Evolutionary conservation across 768 basidiomycete genomes (phyloP).

Genomic region (Galerina marginata): DNA sequence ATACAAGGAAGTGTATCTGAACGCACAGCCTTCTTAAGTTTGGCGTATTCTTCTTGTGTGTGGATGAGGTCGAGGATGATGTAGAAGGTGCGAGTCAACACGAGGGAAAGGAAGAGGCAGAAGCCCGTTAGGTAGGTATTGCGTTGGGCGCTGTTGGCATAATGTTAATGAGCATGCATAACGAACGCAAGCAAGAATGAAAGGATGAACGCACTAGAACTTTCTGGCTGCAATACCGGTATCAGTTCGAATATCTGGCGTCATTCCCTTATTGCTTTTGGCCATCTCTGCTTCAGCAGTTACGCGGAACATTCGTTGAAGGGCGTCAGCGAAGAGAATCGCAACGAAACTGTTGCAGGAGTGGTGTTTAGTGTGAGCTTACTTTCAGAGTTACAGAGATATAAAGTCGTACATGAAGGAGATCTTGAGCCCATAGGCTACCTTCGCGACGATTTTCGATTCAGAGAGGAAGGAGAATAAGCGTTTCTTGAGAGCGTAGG

Average conservation of each 20-base stretch:
- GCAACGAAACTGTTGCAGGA: conserved; percentile 68
- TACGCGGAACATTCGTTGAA: conserved; percentile 90
- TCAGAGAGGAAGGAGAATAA: conserved; percentile 77
- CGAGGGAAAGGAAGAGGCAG: conserved; percentile 93
- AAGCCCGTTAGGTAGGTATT: conserved; percentile 94
- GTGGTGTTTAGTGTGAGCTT: neutral
- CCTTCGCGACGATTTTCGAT: conserved; percentile 74
- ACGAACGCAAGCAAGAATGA: neutral
- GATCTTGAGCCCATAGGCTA: conserved; percentile 92
- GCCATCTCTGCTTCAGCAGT: conserved; percentile 73
- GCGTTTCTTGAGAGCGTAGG: conserved; percentile 70
- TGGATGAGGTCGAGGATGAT: conserved; percentile 92
- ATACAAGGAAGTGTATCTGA: neutral
- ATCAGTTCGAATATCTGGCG: conserved; percentile 74
- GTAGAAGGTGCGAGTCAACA: conserved; percentile 91
- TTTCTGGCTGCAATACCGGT: conserved; percentile 91
- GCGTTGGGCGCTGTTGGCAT: conserved; percentile 69
- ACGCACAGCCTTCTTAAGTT: conserved; percentile 69
- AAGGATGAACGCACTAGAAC: conserved; percentile 75
- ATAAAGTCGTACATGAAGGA: conserved; percentile 79
- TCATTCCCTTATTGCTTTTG: conserved; percentile 53
- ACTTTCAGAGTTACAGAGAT: neutral
- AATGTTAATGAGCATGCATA: conserved; percentile 1
- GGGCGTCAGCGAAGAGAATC: conserved; percentile 87
- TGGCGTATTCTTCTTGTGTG: conserved; percentile 85